phyloP scores from a whole-genome alignment of 345 rosid genomes.

The Boechera retrofracta region DNA sequence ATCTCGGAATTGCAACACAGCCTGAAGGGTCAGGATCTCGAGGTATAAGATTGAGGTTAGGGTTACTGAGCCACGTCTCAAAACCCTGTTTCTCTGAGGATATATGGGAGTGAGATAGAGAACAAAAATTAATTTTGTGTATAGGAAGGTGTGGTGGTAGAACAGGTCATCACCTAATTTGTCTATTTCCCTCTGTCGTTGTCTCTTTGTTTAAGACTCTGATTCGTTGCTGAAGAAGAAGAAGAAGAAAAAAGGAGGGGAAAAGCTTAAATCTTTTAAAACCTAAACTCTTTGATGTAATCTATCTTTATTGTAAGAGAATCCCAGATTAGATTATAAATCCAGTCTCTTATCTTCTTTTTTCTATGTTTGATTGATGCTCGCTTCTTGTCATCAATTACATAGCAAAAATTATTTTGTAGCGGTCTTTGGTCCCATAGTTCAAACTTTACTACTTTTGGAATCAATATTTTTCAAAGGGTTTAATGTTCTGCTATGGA shows the following conservation, averaged over 20 bases:
- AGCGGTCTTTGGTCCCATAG: not conserved
- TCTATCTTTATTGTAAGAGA: constrained; percentile 16
- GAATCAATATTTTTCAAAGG: not conserved
- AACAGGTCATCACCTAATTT: constrained; percentile 39
- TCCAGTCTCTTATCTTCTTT: not conserved
- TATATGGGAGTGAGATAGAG: constrained; percentile 25
- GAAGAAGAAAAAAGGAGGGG: not conserved
- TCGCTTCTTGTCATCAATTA: not conserved
- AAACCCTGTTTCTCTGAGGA: constrained; percentile 20
- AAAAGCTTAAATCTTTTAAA: constrained; percentile 10
- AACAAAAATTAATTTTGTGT: constrained; percentile 43
- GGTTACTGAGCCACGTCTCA: constrained; percentile 22
- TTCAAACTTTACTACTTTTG: constrained; percentile 2
- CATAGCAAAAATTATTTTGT: not conserved
- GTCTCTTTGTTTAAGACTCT: constrained; percentile 1
- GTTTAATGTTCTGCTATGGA: not conserved
- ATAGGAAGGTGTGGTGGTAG: constrained; percentile 42
- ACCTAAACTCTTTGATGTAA: constrained; percentile 23
- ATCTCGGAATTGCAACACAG: constrained; percentile 24
- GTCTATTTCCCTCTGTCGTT: constrained; percentile 30
- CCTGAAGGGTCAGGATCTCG: constrained; percentile 35
- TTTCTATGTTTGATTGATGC: not conserved
- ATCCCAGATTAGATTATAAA: constrained; percentile 1
- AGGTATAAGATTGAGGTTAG: constrained; percentile 19
- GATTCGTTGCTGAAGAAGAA: constrained; percentile 1